Evolutionary conservation across 345 rosid genomes (phyloP).

Genomic region (Jatropha curcas): DNA sequence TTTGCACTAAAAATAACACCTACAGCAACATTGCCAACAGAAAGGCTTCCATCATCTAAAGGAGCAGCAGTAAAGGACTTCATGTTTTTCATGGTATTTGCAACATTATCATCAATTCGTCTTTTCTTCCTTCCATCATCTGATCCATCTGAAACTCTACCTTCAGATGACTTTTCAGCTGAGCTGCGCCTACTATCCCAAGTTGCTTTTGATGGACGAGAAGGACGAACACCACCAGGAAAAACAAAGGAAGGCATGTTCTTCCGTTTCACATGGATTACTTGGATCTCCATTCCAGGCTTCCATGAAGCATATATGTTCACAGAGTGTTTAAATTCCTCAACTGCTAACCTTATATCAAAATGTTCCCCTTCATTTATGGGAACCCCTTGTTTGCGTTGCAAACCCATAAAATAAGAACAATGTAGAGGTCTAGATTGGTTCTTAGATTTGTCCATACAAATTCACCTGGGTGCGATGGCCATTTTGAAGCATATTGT

Average conservation of each 20-base stretch:
- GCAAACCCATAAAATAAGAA: constrained; percentile 94
- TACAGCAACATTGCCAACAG: constrained; percentile 40
- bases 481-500: constrained; percentile 88
- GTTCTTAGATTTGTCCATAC: too few relatives aligned
- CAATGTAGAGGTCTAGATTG: constrained; percentile 64
- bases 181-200: constrained; percentile 66
- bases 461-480: constrained; percentile 89
- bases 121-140: constrained; percentile 66
- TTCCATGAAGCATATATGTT: constrained; percentile 58
- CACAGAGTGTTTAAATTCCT: constrained; percentile 77
- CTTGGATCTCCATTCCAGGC: constrained; percentile 82
- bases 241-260: constrained; percentile 78
- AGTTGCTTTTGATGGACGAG: constrained; percentile 59
- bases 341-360: constrained; percentile 89
- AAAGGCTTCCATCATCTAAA: constrained; percentile 45
- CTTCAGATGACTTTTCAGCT: constrained; percentile 51
- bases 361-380: constrained; percentile 74
- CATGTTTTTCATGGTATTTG: constrained; percentile 32
- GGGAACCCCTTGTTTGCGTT: constrained; percentile 86
- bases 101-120: constrained; percentile 48
- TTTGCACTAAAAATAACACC: constrained; percentile 30
- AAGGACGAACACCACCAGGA: constrained; percentile 79
- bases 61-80: constrained; percentile 36
- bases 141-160: constrained; percentile 53
- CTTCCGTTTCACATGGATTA: constrained; percentile 70